Evolutionary conservation across 2,329 filamentous ascomycete genomes (phyloP).

Genomic region (Paraphoma chrysanthemicola): DNA sequence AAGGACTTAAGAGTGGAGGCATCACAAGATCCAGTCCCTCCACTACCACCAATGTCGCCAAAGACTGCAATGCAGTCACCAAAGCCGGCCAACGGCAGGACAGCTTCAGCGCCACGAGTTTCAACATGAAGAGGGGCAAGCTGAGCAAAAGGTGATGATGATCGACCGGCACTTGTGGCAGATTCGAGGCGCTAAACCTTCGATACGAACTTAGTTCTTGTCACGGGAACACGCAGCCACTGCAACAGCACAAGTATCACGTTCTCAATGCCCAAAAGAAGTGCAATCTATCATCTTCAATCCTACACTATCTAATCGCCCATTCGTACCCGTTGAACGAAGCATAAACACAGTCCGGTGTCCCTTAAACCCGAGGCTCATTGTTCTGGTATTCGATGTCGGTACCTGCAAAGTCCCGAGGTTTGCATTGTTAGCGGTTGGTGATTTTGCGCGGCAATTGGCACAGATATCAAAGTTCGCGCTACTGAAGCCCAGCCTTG

Average conservation of each 20-base stretch:
- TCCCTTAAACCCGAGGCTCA: neutral
- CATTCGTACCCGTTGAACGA: no score
- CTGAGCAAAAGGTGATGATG: neutral
- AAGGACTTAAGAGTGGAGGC: conserved; percentile 33
- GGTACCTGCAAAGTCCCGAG: neutral
- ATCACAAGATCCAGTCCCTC: conserved; percentile 24
- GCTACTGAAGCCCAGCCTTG: neutral
- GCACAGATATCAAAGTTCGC: neutral
- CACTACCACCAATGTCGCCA: conserved; percentile 33
- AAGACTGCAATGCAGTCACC: conserved; percentile 14
- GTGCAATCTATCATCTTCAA: no score
- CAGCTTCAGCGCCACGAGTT: conserved; percentile 3
- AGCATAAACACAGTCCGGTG: neutral
- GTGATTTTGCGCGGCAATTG: neutral
- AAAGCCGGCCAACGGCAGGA: conserved; percentile 24
- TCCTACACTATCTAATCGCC: no score
- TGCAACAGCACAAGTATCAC: no score
- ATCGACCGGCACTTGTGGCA: neutral
- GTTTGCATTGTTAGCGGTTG: neutral
- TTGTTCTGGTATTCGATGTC: neutral
- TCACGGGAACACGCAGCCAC: neutral
- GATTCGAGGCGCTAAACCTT: neutral
- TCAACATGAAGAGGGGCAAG: neutral
- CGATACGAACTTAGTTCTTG: neutral
- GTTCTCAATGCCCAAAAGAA: no score